Conservation (phyloP, 768 basidiomycete species). For the Auricularia sp. region DNA sequence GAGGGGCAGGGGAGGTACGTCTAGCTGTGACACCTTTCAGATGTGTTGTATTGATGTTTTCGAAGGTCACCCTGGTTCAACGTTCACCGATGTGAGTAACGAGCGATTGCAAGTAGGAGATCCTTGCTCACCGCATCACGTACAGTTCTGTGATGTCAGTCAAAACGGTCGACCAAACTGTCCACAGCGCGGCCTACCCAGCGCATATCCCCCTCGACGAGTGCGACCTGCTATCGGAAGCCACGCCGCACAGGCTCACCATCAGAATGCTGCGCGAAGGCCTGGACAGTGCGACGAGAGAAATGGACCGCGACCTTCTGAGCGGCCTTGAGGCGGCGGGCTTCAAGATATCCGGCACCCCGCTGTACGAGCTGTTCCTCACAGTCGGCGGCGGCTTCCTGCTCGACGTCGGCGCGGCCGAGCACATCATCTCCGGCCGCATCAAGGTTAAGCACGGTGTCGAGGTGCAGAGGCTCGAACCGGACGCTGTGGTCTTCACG, state of each 20-base stretch:
- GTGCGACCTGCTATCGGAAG: not conserved
- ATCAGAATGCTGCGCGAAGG: not conserved
- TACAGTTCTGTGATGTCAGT: not conserved
- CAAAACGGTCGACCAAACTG: slow-evolving; percentile 21
- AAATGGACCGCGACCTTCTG: no score
- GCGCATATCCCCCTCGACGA: no score
- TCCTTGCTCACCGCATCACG: not conserved
- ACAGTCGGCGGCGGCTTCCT: not conserved
- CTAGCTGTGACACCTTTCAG: slow-evolving; percentile 27
- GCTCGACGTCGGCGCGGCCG: slow-evolving; percentile 11
- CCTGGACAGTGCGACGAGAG: no score
- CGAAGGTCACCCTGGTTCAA: slow-evolving; percentile 7
- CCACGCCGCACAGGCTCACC: not conserved
- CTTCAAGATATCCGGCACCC: not conserved
- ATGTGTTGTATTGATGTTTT: slow-evolving; percentile 17
- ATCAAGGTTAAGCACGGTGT: slow-evolving; percentile 16
- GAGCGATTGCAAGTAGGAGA: not conserved
- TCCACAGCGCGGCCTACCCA: not conserved
- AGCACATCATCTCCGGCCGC: slow-evolving; percentile 12
- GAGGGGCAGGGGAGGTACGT: slow-evolving; percentile 12
- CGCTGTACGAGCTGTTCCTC: not conserved
- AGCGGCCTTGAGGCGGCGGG: not conserved
- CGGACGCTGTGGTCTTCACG: slow-evolving; percentile 6
- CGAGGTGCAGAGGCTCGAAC: slow-evolving; percentile 6
- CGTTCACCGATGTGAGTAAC: slow-evolving; percentile 4